Evolutionary conservation across 352 stramenopile species (phyloP).

Genomic region (Globisporangium nagaii): DNA sequence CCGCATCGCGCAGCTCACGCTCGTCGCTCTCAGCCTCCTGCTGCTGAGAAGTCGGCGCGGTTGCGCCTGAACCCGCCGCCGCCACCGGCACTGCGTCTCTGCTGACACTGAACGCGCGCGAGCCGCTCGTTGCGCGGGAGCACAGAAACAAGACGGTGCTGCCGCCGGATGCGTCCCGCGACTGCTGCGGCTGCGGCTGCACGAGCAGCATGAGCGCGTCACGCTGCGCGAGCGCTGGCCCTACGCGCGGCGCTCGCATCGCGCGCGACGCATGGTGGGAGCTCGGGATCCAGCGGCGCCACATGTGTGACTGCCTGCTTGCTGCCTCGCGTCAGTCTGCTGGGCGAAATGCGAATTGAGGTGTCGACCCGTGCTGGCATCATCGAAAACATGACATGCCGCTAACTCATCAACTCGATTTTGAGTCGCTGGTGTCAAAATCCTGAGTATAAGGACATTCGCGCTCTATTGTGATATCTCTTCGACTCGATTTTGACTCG

Average conservation of each 20-base stretch:
- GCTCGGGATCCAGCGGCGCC: conserved; percentile 2
- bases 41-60: neutral
- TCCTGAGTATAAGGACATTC: no score
- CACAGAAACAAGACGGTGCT: neutral
- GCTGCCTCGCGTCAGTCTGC: neutral
- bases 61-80: neutral
- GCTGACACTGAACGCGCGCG: conserved; percentile 1
- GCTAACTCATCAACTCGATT: conserved; percentile 7
- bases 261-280: neutral
- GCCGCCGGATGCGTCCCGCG: no score
- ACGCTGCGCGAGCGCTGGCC: neutral
- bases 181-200: neutral
- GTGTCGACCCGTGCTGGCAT: neutral
- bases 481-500: conserved; percentile 9
- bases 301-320: conserved; percentile 1
- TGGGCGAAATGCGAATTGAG: conserved; percentile 3
- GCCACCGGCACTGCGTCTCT: neutral
- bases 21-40: neutral
- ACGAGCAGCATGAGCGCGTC: neutral
- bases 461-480: no score
- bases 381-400: conserved; percentile 2
- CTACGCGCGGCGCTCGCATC: neutral
- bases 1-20: neutral
- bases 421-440: no score
- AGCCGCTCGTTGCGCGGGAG: neutral